These are phyloP conservation scores for Wickerhamiella sergipiensis DNA, from an alignment of 805 yeast genomes.

Conservation along the genomic window DNA sequence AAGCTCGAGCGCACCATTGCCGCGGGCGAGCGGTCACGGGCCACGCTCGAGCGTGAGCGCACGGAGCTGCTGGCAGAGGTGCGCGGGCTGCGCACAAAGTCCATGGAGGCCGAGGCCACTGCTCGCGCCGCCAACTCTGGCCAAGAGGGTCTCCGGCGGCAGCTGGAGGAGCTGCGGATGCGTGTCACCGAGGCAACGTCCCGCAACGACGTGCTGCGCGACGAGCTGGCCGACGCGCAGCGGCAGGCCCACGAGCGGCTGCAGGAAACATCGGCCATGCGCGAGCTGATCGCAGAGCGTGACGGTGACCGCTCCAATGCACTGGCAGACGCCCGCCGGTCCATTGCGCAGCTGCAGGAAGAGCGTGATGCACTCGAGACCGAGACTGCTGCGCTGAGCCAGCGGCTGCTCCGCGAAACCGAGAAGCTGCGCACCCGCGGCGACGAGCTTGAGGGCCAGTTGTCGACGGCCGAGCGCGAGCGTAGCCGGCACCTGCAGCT, in stretches of 20 bases:
- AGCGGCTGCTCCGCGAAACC: slow-evolving; percentile 49
- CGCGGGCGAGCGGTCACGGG: neutral
- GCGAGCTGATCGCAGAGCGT: slow-evolving; percentile 52
- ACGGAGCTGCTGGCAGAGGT: slow-evolving; percentile 10
- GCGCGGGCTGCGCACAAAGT: slow-evolving; percentile 7
- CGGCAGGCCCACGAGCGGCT: slow-evolving; percentile 65
- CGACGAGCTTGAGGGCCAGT: slow-evolving; percentile 12
- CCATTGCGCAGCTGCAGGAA: slow-evolving; percentile 38
- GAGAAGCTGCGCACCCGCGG: slow-evolving; percentile 42
- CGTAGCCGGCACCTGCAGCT: neutral
- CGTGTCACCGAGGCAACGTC: slow-evolving; percentile 50
- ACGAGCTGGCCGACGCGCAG: slow-evolving; percentile 67
- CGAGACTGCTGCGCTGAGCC: slow-evolving; percentile 34
- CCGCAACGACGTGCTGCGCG: slow-evolving; percentile 55
- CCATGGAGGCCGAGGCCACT: slow-evolving; percentile 6
- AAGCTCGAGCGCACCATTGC: slow-evolving; percentile 1
- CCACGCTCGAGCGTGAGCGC: slow-evolving; percentile 11
- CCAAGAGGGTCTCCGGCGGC: slow-evolving; percentile 18
- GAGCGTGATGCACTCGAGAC: slow-evolving; percentile 50
- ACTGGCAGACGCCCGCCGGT: slow-evolving; percentile 41
- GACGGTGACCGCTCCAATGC: slow-evolving; percentile 44
- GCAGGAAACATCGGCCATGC: slow-evolving; percentile 60
- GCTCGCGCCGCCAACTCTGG: slow-evolving; percentile 5
- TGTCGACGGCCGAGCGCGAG: slow-evolving; percentile 4
- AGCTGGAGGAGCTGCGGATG: slow-evolving; percentile 30